Evolutionary conservation across 1,284 basidiomycete species (phyloP).

Genomic region (Tylopilus sp.): DNA sequence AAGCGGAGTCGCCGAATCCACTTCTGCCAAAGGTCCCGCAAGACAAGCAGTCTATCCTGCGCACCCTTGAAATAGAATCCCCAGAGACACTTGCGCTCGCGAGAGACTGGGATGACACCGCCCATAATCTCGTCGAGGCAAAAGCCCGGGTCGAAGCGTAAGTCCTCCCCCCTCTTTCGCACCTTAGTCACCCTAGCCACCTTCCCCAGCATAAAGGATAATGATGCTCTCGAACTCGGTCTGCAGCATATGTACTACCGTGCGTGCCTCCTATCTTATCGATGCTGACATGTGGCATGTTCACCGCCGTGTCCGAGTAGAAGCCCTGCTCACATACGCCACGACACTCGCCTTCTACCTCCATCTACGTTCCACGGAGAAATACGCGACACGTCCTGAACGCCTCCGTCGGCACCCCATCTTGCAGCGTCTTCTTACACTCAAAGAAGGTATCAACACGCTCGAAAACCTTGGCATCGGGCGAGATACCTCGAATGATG

Average conservation of each 20-base stretch:
- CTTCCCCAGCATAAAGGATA: constrained; percentile 45
- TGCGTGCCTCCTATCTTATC: constrained; percentile 36
- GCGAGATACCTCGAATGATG: constrained; percentile 55
- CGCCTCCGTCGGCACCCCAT: constrained; percentile 75
- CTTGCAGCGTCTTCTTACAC: constrained; percentile 74
- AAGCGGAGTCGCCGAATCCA: constrained; percentile 34
- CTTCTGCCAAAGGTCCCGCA: constrained; percentile 37
- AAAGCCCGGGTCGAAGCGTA: constrained; percentile 57
- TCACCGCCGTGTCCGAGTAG: constrained; percentile 39
- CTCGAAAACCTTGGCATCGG: constrained; percentile 73
- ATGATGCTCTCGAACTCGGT: constrained; percentile 52
- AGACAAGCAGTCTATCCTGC: constrained; percentile 64
- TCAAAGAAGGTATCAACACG: constrained; percentile 81
- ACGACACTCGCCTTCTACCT: constrained; percentile 93
- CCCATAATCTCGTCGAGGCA: constrained; percentile 50
- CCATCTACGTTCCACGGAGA: constrained; percentile 70
- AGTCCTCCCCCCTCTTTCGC: constrained; percentile 24
- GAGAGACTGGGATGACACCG: constrained; percentile 72
- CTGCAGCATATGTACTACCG: constrained; percentile 77
- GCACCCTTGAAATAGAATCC: constrained; percentile 74
- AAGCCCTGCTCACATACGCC: constrained; percentile 86
- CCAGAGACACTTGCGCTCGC: constrained; percentile 77
- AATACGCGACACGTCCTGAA: constrained; percentile 61
- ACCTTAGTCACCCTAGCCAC: neutral
- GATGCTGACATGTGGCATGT: neutral